Evolutionary conservation across 352 stramenopile genomes (phyloP).

Genomic region (Aphanomyces invadans): DNA sequence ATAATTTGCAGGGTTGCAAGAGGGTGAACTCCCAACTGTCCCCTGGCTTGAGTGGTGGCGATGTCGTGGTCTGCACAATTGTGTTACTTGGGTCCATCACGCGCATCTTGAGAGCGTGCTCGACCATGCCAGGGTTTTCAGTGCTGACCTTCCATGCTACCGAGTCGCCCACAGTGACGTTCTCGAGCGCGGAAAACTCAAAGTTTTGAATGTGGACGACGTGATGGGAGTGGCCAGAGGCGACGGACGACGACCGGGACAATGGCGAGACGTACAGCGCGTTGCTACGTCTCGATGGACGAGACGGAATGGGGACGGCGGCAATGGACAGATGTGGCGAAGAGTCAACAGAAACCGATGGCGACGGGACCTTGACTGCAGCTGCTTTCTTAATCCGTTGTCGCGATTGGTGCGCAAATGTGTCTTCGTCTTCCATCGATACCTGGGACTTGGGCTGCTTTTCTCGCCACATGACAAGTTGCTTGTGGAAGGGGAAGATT

Average conservation of each 20-base stretch:
- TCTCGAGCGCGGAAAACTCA: not conserved
- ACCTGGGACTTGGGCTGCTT: not conserved
- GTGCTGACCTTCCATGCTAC: slow-evolving; percentile 1
- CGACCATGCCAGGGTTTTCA: slow-evolving; percentile 17
- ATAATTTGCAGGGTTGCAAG: not conserved
- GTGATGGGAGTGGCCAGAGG: not conserved
- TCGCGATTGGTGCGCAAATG: slow-evolving; percentile 3
- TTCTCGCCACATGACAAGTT: slow-evolving; percentile 17
- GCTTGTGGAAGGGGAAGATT: slow-evolving; percentile 17
- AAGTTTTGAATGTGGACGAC: slow-evolving; percentile 12
- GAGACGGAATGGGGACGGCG: not conserved
- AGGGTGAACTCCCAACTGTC: not conserved
- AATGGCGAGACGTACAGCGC: not conserved
- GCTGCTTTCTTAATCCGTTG: slow-evolving; percentile 14
- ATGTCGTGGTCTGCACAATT: not conserved
- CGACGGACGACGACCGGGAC: not conserved
- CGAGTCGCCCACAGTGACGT: not conserved
- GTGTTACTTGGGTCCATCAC: not conserved
- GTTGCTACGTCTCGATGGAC: not conserved
- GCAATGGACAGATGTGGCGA: too few species aligned
- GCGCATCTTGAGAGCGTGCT: slow-evolving; percentile 11
- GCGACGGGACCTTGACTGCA: too few species aligned
- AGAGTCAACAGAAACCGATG: too few species aligned
- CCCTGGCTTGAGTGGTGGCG: slow-evolving; percentile 7
- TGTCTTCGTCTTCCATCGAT: slow-evolving; percentile 19